These are phyloP conservation scores for Oenanthe javanica DNA, from an alignment of 140 eudicot species.

Conservation along the genomic window DNA sequence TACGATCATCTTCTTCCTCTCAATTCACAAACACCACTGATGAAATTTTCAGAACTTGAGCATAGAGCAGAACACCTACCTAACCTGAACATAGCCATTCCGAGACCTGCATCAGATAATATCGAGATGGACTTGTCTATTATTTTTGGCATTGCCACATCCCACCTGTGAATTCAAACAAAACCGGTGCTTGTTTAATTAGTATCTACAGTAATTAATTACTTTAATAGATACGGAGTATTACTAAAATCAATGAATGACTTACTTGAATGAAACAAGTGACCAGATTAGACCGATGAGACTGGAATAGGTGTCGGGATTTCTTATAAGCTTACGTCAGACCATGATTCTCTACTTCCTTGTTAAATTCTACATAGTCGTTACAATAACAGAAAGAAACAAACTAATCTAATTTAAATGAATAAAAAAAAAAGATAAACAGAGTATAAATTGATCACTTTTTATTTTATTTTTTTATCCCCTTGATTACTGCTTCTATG, in stretches of 20 bases:
- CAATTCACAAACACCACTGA: no score
- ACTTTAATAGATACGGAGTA: neutral
- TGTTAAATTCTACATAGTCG: no score
- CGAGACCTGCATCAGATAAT: conserved; percentile 98
- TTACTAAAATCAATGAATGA: neutral
- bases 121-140: conserved; percentile 69
- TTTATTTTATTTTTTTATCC: no score
- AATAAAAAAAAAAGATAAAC: no score
- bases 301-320: conserved; percentile 95
- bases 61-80: conserved; percentile 36
- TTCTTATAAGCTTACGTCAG: conserved; percentile 92
- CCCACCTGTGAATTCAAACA: conserved; percentile 49
- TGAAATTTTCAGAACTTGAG: no score
- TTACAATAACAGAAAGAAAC: no score
- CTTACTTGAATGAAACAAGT: conserved; percentile 62
- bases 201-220: neutral
- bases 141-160: conserved; percentile 79
- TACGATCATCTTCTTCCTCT: no score
- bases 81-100: conserved; percentile 98
- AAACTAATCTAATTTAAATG: no score
- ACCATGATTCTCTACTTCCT: conserved; percentile 50
- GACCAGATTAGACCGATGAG: conserved; percentile 95
- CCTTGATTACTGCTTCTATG: no score
- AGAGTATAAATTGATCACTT: no score
- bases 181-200: neutral